Base-by-base conservation (phyloP, 2,329 filamentous ascomycete species). In the Cyclaneusma minus region DNA sequence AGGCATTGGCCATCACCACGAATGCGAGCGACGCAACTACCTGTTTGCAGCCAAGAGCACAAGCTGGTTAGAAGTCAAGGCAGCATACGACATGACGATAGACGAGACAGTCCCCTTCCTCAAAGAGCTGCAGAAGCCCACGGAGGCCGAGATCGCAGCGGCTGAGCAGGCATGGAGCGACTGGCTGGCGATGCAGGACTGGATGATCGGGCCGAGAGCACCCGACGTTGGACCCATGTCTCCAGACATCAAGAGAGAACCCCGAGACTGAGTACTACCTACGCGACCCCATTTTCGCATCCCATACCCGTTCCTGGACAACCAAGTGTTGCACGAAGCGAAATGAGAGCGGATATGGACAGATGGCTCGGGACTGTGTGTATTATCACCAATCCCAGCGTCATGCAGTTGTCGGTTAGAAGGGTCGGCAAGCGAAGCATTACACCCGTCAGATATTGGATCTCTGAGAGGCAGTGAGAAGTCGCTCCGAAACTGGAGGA, bases 171-270 rank as follows among this genome's bases (percentile, higher is more conserved):
- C 65, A 32, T 98, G 89, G 89, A 91, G 83, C 47, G 76, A 87
- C 43, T 95, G 87, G 87, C 57, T 94, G 16, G 82, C 82, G 8
- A 91, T 94, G 82, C 83, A 93, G 51, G 87, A 94, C 50, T 95
- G 87, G 87, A 92, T 93, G 84, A 59, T 94, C n/a, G 85, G 85
- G 3, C 79, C 81, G 2, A 60, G 81, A 34, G 75, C 76, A 16
- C 79, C 77, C 5, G 59, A 61, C 15, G 43, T 32, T 35, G 24
- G 41, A 22, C 29, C 22, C 13, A 25, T 14, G 18, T 19, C 17
- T 9, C 30, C 30, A 13, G 21, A 23, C 12, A 23, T 32, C 14
- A 31, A 31, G 17, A 28, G 25, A 17, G 29, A 31, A 19, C 14
- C 24, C 11, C 13, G 16, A 12, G 24, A 26, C 20, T 26, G 15